Conservation (phyloP, 345 rosid genomes). For the Pistacia integerrima region DNA sequence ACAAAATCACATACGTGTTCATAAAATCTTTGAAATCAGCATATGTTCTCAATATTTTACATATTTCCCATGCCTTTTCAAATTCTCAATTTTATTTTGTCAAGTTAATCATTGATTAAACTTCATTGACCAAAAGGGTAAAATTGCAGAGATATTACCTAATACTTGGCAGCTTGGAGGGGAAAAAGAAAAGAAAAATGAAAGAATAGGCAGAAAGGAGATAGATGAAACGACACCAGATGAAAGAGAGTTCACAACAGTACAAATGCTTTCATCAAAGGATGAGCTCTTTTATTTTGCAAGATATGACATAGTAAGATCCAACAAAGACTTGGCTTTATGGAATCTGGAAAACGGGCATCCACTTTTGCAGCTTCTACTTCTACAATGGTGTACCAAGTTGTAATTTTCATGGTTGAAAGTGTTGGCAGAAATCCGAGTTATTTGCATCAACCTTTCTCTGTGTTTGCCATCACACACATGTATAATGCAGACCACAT, state of each 20-base stretch:
- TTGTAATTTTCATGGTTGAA: not conserved
- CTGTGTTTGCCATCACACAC: not conserved
- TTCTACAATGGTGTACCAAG: not conserved
- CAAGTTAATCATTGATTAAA: too few species aligned
- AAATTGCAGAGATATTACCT: too few species aligned
- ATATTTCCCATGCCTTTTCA: too few species aligned
- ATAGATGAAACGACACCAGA: too few species aligned
- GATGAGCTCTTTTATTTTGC: not conserved
- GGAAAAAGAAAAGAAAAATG: too few species aligned
- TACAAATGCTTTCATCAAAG: not conserved
- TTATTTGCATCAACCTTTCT: not conserved
- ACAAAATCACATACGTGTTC: too few species aligned
- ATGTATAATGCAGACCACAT: not conserved
- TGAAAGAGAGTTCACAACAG: not conserved
- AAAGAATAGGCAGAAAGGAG: too few species aligned
- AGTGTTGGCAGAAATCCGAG: not conserved
- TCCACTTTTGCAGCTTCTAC: not conserved
- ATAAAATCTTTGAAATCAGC: too few species aligned
- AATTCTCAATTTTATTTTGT: too few species aligned
- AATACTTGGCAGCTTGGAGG: too few species aligned
- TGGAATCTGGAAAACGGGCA: not conserved
- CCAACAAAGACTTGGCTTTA: not conserved
- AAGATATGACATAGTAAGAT: not conserved
- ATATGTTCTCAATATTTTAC: too few species aligned
- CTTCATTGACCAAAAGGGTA: too few species aligned